Evolutionary conservation across 2,329 filamentous ascomycete species (phyloP).

Genomic region (Balansia obtecta): DNA sequence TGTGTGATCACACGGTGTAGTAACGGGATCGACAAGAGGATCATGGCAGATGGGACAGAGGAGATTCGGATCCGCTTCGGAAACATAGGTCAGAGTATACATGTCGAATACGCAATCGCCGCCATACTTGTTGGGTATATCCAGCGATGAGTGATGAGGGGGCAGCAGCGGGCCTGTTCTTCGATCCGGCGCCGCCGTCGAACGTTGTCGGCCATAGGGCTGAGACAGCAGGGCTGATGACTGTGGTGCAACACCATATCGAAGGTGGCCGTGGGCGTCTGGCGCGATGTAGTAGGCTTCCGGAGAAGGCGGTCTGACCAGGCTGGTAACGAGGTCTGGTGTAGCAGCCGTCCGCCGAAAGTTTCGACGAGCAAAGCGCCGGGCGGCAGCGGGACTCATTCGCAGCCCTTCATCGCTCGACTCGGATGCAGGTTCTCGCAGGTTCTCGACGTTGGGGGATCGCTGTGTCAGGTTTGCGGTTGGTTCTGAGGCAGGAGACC

Average conservation of each 20-base stretch:
- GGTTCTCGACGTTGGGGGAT: not conserved
- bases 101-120: slow-evolving; percentile 30
- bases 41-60: slow-evolving; percentile 47
- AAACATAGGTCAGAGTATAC: slow-evolving; percentile 30
- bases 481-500: not conserved
- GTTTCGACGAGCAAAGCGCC: slow-evolving; percentile 24
- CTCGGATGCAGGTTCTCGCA: slow-evolving; percentile 16
- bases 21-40: slow-evolving; percentile 46
- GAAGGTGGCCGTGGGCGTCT: slow-evolving; percentile 13
- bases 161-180: slow-evolving; percentile 22
- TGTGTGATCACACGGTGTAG: slow-evolving; percentile 51
- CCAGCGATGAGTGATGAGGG: slow-evolving; percentile 26
- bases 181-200: slow-evolving; percentile 15
- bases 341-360: slow-evolving; percentile 23
- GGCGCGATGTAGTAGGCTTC: slow-evolving; percentile 21
- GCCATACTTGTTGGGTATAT: slow-evolving; percentile 25
- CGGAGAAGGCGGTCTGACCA: slow-evolving; percentile 25
- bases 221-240: slow-evolving; percentile 3
- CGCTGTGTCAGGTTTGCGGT: not conserved
- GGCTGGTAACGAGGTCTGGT: slow-evolving; percentile 27
- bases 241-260: slow-evolving; percentile 10
- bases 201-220: slow-evolving; percentile 9
- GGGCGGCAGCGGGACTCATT: slow-evolving; percentile 22
- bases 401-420: slow-evolving; percentile 24
- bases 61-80: slow-evolving; percentile 32